Conservation (phyloP, 1,139 yeast genomes). For the Suhomyces anneliseae region DNA sequence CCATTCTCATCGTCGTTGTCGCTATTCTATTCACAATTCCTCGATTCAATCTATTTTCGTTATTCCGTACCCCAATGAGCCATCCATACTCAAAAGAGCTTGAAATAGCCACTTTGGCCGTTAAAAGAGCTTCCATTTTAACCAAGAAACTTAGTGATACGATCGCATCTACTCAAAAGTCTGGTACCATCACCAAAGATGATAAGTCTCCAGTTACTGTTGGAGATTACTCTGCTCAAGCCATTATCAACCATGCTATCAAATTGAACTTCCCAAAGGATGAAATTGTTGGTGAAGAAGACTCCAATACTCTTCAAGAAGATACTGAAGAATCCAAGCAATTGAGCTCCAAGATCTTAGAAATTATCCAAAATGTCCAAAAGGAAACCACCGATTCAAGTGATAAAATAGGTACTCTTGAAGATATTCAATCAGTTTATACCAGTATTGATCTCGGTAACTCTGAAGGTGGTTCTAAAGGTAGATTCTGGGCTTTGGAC, state of each 20-base stretch:
- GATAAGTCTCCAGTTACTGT: conserved; percentile 95
- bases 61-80: conserved; percentile 10
- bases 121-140: conserved; percentile 77
- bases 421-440: conserved; percentile 50
- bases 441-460: conserved; percentile 76
- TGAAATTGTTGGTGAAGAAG: conserved; percentile 93
- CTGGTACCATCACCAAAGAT: conserved; percentile 71
- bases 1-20: not conserved
- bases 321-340: conserved; percentile 36
- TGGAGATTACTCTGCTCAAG: conserved; percentile 97
- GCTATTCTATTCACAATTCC: conserved; percentile 7
- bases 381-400: conserved; percentile 24
- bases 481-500: conserved; percentile 95
- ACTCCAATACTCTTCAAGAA: conserved; percentile 62
- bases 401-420: conserved; percentile 41
- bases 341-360: conserved; percentile 45
- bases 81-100: conserved; percentile 56
- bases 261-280: conserved; percentile 77
- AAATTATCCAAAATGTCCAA: conserved; percentile 51
- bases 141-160: conserved; percentile 72
- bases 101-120: conserved; percentile 82
- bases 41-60: not conserved
- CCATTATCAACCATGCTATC: conserved; percentile 83
- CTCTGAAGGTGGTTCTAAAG: conserved; percentile 71
- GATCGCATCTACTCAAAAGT: conserved; percentile 56